Percentiles rank a stretch among this genome's conserved stretches.
phyloP scores from a whole-genome alignment of 768 basidiomycete genomes.

The Lactarius evosmus region DNA sequence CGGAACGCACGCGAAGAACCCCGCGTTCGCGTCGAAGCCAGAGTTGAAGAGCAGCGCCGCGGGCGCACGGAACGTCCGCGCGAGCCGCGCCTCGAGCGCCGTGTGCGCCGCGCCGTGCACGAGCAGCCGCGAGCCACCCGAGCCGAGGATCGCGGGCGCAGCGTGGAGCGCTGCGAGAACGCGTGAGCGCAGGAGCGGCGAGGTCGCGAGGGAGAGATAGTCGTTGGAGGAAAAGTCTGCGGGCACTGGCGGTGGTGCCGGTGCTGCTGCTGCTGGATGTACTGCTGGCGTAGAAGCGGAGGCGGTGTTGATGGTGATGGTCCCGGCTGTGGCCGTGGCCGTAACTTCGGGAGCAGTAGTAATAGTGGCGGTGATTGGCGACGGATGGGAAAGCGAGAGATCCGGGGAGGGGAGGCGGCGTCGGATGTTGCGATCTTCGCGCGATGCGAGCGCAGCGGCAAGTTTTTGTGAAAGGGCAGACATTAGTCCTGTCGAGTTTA shows the following conservation, averaged over 20 bases:
- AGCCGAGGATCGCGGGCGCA: slow-evolving; percentile 68
- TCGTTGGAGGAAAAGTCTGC: slow-evolving; percentile 89
- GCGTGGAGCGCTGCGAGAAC: slow-evolving; percentile 54
- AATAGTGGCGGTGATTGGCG: not conserved
- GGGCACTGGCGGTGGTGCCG: slow-evolving; percentile 31
- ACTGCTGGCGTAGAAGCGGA: not conserved
- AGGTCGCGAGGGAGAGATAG: slow-evolving; percentile 79
- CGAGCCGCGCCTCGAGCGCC: slow-evolving; percentile 67
- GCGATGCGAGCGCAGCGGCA: slow-evolving; percentile 53
- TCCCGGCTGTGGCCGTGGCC: not conserved
- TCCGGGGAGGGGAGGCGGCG: slow-evolving; percentile 61
- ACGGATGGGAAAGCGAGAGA: not conserved
- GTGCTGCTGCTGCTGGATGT: not conserved
- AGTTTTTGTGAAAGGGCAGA: slow-evolving; percentile 42
- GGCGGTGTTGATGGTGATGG: not conserved
- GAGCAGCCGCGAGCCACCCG: slow-evolving; percentile 83
- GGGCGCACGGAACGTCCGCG: slow-evolving; percentile 56
- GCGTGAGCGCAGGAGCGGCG: slow-evolving; percentile 48
- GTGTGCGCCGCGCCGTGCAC: slow-evolving; percentile 71
- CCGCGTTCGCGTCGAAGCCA: slow-evolving; percentile 90
- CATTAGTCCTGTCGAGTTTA: slow-evolving; percentile 27
- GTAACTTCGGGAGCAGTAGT: not conserved
- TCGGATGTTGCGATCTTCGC: slow-evolving; percentile 64
- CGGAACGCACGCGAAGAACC: slow-evolving; percentile 78
- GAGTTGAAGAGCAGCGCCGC: slow-evolving; percentile 86